Percentiles rank a stretch among this genome's conserved stretches.
phyloP scores from a whole-genome alignment of 176 grass and related monocot species.

The Lolium perenne region DNA sequence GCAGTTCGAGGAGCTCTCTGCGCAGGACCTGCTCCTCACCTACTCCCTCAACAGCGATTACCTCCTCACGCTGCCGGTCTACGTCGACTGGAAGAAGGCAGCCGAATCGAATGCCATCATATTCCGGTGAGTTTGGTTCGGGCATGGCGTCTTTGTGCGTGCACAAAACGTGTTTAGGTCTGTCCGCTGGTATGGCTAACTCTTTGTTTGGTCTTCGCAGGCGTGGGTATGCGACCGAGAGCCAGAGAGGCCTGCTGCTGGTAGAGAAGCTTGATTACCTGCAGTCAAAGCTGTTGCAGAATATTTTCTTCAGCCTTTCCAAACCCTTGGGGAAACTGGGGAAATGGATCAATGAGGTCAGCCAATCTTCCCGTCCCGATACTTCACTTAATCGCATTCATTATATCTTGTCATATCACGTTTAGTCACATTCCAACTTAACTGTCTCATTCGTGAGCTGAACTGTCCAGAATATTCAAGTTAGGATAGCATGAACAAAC shows the following conservation, averaged over 20 bases:
- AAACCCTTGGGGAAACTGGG: conserved; percentile 74
- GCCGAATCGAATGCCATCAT: conserved; percentile 88
- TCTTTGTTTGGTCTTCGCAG: conserved; percentile 41
- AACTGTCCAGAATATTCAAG: neutral
- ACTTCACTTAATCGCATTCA: neutral
- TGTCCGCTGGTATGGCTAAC: neutral
- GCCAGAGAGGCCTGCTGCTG: conserved; percentile 72
- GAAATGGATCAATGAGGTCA: conserved; percentile 80
- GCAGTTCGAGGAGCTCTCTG: conserved; percentile 88
- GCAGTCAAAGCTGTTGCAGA: conserved; percentile 83
- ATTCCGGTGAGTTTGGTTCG: conserved; percentile 60
- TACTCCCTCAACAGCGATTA: conserved; percentile 83
- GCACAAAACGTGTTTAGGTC: no score
- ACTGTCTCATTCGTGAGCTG: neutral
- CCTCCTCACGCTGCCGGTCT: conserved; percentile 84
- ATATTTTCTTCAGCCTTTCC: conserved; percentile 78
- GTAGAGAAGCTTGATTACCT: conserved; percentile 95
- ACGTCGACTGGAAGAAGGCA: conserved; percentile 88
- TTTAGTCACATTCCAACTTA: neutral
- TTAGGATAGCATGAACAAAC: neutral
- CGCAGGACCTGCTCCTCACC: conserved; percentile 69
- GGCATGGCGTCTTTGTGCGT: neutral
- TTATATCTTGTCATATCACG: neutral
- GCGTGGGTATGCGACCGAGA: conserved; percentile 91
- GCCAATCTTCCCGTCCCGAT: conserved; percentile 32